Evolutionary conservation across 2,329 filamentous ascomycete species (phyloP).

Genomic region (Diaporthe nobilis): DNA sequence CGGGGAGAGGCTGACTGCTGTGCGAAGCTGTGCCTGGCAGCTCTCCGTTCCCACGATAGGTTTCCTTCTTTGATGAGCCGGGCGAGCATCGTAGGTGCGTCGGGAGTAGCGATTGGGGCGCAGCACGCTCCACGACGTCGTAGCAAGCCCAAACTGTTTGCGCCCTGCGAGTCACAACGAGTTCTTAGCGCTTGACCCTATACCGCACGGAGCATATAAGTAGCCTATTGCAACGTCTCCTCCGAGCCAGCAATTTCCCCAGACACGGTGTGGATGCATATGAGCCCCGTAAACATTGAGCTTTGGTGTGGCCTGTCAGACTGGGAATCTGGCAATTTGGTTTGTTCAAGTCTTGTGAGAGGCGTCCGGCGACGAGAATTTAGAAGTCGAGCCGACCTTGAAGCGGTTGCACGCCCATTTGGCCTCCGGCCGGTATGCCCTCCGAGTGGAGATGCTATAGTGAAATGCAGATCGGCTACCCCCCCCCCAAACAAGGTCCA

Average conservation of each 20-base stretch:
- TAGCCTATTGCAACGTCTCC: neutral
- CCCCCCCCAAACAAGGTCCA: neutral
- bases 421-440: neutral
- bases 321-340: neutral
- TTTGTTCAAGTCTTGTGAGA: neutral
- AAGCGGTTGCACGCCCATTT: neutral
- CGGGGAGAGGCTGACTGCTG: neutral
- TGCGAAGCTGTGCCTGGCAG: neutral
- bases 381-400: neutral
- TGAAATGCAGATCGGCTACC: constrained; percentile 3
- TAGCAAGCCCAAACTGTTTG: neutral
- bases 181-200: neutral
- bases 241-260: neutral
- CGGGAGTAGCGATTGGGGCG: neutral
- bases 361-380: neutral
- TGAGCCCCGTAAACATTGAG: neutral
- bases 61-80: neutral
- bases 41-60: neutral
- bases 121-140: neutral
- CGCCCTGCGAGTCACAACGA: neutral
- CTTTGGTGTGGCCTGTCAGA: too few relatives aligned
- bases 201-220: neutral
- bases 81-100: neutral
- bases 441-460: constrained; percentile 13
- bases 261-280: neutral